phyloP scores from a whole-genome alignment of 75 land plant species.

The Cupressus sempervirens region DNA sequence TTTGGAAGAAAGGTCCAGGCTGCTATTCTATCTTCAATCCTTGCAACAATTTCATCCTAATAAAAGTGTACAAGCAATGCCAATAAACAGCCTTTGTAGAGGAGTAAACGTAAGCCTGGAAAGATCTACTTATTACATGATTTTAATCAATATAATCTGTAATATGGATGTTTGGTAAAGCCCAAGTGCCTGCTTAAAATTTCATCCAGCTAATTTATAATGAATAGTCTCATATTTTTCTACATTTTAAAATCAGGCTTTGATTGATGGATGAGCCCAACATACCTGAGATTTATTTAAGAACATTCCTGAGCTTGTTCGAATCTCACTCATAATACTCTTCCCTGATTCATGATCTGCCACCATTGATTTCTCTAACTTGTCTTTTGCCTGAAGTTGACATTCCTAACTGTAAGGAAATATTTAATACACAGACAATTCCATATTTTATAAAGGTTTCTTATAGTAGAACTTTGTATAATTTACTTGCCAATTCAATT shows the following conservation, averaged over 20 bases:
- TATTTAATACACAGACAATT: background rate
- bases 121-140: too few species aligned
- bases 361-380: slow-evolving; percentile 46
- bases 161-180: too few species aligned
- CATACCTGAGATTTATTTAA: slow-evolving; percentile 22
- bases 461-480: background rate
- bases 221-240: too few species aligned
- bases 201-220: too few species aligned
- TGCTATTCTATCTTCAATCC: slow-evolving; percentile 43
- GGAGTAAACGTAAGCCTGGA: too few species aligned
- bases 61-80: background rate
- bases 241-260: background rate
- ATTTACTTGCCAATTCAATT: slow-evolving; percentile 28
- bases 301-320: slow-evolving; percentile 52
- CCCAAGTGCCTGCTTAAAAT: too few species aligned
- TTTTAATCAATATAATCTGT: too few species aligned
- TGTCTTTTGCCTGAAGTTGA: slow-evolving; percentile 12
- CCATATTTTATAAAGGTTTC: background rate
- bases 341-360: slow-evolving; percentile 47
- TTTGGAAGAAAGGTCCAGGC: slow-evolving; percentile 52
- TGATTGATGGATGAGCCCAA: background rate
- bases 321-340: slow-evolving; percentile 33
- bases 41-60: slow-evolving; percentile 31
- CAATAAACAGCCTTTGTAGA: background rate
- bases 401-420: background rate